Evolutionary conservation across 345 rosid genomes (phyloP).

Genomic region (Dovyalis caffra): DNA sequence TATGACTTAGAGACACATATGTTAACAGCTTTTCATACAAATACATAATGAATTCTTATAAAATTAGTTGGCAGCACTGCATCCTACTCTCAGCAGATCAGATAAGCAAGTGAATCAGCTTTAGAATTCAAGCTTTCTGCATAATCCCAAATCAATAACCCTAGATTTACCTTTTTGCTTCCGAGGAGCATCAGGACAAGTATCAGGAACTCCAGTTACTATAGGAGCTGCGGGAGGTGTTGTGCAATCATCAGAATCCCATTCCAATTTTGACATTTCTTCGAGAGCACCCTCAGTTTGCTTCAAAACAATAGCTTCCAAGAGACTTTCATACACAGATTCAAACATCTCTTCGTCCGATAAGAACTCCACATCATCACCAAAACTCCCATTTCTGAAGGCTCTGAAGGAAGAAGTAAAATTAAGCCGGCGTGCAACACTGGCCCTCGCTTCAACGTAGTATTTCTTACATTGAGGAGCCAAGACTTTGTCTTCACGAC

Average conservation of each 20-base stretch:
- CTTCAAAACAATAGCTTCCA: conserved; percentile 45
- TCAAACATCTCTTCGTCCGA: conserved; percentile 56
- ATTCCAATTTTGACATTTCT: conserved; percentile 23
- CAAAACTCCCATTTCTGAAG: conserved; percentile 3
- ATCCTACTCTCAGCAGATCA: conserved; percentile 9
- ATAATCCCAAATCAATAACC: conserved; percentile 41
- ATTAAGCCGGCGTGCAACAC: conserved; percentile 39
- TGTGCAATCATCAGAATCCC: conserved; percentile 35
- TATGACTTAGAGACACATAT: conserved; percentile 9
- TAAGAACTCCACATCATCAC: conserved; percentile 15
- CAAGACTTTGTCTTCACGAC: conserved; percentile 35
- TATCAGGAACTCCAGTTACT: conserved; percentile 40
- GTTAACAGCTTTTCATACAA: conserved; percentile 12
- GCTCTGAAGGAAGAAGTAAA: conserved; percentile 30
- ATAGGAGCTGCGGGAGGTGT: conserved; percentile 43
- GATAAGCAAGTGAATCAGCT: background rate
- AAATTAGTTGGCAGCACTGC: conserved; percentile 13
- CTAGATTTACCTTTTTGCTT: conserved; percentile 40
- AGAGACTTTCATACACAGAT: conserved; percentile 46
- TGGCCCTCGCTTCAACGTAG: conserved; percentile 31
- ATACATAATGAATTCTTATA: conserved; percentile 2
- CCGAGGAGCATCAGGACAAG: conserved; percentile 63
- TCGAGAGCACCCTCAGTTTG: conserved; percentile 39
- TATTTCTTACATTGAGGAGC: conserved; percentile 45
- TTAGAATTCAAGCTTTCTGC: conserved; percentile 63